Percentiles rank a stretch among this genome's conserved stretches.
Evolutionary conservation across 2,329 filamentous ascomycete species (phyloP).

Genomic region (Cladophialophora bantiana): DNA sequence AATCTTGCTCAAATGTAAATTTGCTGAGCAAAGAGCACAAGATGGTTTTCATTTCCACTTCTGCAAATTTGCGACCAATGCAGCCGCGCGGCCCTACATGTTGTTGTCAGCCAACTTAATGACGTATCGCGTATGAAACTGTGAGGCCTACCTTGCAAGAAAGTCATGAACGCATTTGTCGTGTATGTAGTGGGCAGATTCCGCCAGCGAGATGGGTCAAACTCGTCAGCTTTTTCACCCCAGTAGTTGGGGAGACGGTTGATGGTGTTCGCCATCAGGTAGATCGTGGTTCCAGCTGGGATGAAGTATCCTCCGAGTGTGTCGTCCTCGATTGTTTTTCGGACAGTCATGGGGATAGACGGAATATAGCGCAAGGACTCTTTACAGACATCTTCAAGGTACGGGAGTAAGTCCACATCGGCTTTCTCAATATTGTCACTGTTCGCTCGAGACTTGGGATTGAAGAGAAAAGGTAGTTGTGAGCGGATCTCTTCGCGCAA

Average conservation of each 20-base stretch:
- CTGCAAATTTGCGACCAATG: slow-evolving; percentile 47
- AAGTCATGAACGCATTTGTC: slow-evolving; percentile 48
- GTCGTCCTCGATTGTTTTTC: slow-evolving; percentile 51
- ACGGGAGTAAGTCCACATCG: slow-evolving; percentile 53
- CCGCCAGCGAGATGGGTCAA: slow-evolving; percentile 55
- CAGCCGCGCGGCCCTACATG: slow-evolving; percentile 45
- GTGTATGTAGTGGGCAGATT: slow-evolving; percentile 48
- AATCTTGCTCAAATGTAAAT: slow-evolving; percentile 49
- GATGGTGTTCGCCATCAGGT: slow-evolving; percentile 53
- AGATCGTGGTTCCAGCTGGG: slow-evolving; percentile 53
- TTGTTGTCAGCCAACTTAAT: not conserved
- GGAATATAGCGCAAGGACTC: slow-evolving; percentile 57
- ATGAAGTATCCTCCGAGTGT: slow-evolving; percentile 51
- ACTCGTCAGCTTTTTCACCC: slow-evolving; percentile 51
- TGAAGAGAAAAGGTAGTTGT: slow-evolving; percentile 51
- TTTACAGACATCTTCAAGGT: slow-evolving; percentile 56
- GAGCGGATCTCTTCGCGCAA: slow-evolving; percentile 52
- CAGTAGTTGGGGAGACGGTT: slow-evolving; percentile 52
- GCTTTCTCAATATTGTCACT: slow-evolving; percentile 42
- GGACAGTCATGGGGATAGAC: slow-evolving; percentile 57
- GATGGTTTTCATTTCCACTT: slow-evolving; percentile 48
- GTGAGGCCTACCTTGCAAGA: slow-evolving; percentile 36
- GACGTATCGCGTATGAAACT: not conserved
- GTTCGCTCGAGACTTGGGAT: slow-evolving; percentile 45
- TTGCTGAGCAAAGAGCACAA: slow-evolving; percentile 46